Evolutionary conservation across 331 rosid genomes (phyloP).

Genomic region (Rosa hybrid): DNA sequence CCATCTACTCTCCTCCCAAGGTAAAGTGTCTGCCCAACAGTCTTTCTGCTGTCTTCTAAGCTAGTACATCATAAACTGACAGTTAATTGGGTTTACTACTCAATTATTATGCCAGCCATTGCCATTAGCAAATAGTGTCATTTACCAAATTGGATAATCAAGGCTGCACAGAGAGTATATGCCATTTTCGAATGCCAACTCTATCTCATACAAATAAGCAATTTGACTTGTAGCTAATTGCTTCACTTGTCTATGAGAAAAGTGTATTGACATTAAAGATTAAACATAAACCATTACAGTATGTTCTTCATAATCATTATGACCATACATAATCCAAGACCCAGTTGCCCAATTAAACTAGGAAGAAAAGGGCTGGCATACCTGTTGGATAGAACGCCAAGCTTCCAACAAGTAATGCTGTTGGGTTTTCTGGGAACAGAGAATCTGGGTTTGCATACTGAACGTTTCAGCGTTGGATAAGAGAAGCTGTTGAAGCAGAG

Average conservation of each 20-base stretch:
- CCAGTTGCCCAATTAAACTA: constrained; percentile 5
- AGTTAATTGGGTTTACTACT: constrained; percentile 1
- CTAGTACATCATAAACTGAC: not conserved
- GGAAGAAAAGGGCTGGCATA: constrained; percentile 18
- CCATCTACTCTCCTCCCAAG: not conserved
- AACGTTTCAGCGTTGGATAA: constrained; percentile 24
- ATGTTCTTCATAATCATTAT: not conserved
- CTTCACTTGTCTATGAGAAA: too few relatives aligned
- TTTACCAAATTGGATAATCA: not conserved
- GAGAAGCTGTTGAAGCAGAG: constrained; percentile 25
- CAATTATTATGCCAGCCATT: not conserved
- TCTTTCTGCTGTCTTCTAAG: not conserved
- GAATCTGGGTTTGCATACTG: constrained; percentile 48
- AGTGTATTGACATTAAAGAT: too few relatives aligned
- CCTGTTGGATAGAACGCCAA: constrained; percentile 54
- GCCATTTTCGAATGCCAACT: not conserved
- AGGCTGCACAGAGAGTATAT: too few relatives aligned
- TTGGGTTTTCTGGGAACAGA: constrained; percentile 43
- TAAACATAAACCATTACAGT: not conserved
- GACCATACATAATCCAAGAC: not conserved
- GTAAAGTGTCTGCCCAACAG: not conserved
- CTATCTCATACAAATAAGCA: too few relatives aligned
- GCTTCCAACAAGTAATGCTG: constrained; percentile 38
- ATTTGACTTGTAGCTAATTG: too few relatives aligned
- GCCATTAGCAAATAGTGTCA: not conserved